phyloP scores from a whole-genome alignment of 805 yeast genomes.

The Lachancea lanzarotensis region DNA sequence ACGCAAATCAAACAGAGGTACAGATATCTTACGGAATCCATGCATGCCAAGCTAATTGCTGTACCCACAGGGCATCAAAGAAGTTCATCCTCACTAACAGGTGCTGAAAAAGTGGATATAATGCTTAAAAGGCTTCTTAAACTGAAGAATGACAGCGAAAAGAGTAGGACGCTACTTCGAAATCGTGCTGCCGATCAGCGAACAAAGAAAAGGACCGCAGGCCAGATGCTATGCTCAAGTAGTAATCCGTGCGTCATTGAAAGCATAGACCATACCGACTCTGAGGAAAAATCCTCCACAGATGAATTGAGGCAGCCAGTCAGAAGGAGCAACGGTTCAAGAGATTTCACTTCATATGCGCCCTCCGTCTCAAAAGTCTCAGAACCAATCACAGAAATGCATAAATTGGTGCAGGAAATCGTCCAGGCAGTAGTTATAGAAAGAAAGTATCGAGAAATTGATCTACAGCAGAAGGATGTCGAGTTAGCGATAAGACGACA shows the following conservation, averaged over 20 bases:
- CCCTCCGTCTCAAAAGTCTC: neutral
- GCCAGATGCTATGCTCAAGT: neutral
- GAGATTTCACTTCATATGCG: neutral
- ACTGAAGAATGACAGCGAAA: slow-evolving; percentile 1
- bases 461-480: neutral
- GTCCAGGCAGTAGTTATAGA: too few relatives aligned
- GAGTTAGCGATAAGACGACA: neutral
- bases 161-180: neutral
- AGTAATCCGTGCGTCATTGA: neutral
- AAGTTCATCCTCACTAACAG: neutral
- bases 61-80: slow-evolving; percentile 1
- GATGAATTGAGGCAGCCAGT: neutral
- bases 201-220: neutral
- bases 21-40: slow-evolving; percentile 1
- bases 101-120: neutral
- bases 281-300: neutral
- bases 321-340: neutral
- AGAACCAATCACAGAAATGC: neutral
- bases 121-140: neutral
- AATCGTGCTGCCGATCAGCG: slow-evolving; percentile 1
- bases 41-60: neutral
- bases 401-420: too few relatives aligned
- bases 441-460: neutral
- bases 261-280: neutral
- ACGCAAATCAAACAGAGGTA: slow-evolving; percentile 1